Conservation (phyloP, 352 stramenopile species). For the Globisporangium nunn region DNA sequence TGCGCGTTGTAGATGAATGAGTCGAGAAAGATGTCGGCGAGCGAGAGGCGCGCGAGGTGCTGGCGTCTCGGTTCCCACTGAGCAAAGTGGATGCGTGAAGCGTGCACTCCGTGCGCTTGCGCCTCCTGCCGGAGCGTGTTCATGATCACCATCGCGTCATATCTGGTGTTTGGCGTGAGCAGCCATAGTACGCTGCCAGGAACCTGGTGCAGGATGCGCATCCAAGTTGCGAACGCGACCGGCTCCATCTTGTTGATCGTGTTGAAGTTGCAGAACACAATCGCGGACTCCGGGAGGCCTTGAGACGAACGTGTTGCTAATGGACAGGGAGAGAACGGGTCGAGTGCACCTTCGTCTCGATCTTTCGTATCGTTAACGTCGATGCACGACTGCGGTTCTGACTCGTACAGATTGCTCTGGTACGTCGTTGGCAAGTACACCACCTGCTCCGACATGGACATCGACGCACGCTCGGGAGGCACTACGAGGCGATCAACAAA, state of each 20-base stretch:
- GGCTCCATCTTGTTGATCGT: constrained; percentile 93
- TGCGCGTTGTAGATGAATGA: constrained; percentile 95
- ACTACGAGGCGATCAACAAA: constrained; percentile 69
- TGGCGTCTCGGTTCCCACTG: constrained; percentile 37
- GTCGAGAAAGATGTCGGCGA: constrained; percentile 93
- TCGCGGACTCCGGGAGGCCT: constrained; percentile 18
- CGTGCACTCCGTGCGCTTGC: constrained; percentile 49
- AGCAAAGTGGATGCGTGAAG: constrained; percentile 64
- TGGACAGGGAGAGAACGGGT: constrained; percentile 13
- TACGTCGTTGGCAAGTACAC: constrained; percentile 89
- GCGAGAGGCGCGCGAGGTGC: constrained; percentile 76
- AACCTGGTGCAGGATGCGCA: constrained; percentile 81
- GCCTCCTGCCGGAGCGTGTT: constrained; percentile 51
- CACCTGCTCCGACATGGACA: constrained; percentile 69
- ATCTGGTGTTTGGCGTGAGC: constrained; percentile 30
- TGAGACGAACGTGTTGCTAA: constrained; percentile 16
- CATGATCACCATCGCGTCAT: constrained; percentile 19
- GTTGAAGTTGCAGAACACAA: constrained; percentile 92
- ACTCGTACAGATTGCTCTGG: constrained; percentile 86
- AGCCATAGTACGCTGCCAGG: constrained; percentile 86
- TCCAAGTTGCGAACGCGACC: constrained; percentile 82
- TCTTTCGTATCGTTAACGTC: not conserved
- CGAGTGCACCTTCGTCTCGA: not conserved
- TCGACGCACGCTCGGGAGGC: constrained; percentile 35
- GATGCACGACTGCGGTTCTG: constrained; percentile 7